Evolutionary conservation across 441 rosid genomes (phyloP), one percentile per base, ranked within the genome.

Genomic region (Cnidoscolus chayamansa): DNA sequence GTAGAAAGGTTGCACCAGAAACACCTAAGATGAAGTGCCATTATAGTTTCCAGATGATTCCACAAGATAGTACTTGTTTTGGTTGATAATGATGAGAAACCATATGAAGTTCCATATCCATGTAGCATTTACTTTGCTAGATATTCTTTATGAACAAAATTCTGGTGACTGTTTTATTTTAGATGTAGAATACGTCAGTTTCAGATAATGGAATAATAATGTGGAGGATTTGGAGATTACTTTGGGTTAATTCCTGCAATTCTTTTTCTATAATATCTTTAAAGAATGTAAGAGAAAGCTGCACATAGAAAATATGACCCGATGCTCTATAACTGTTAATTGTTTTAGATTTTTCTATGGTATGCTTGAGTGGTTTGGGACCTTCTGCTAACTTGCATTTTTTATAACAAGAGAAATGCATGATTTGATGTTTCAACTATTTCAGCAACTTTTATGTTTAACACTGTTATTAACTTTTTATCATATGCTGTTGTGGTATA

Each of bases 401-500:
- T 0, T 16, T 17, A 53, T 67, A 59, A 32, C 16, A 30, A 65
- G 56, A 13, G 30, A 35, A 32, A 11, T 32, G 8, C 37, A 68
- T 10, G 40, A 58, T 11, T 11, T 56, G 32, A 37, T 25, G 63
- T 47, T 16, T 59, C 11, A 9, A 37, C 17, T 13, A 37, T 71
- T 62, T 7, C 35, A 20, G n/a, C n/a, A 37, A 0, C 37, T 4
- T 9, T 25, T 25, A 25, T 25, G 25, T 35, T 66, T 77, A 50
- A 56, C 13, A 76, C 16, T 72, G 1, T 73, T n/a, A 40, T 54
- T 11, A 47, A 32, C 2, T 56, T 31, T 32, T 60, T 67, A 25
- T 32, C 40, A 3, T 3, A 7, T 66, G 10, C 25, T 68, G 10
- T 75, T 69, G 65, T 53, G 16, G 50, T 80, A 82, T 86, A 89